A percentile compares a stretch with the other conserved stretches of the same genome.
Evolutionary conservation across 31 red algal species (phyloP).

Genomic region (Asparagopsis taxiformis): DNA sequence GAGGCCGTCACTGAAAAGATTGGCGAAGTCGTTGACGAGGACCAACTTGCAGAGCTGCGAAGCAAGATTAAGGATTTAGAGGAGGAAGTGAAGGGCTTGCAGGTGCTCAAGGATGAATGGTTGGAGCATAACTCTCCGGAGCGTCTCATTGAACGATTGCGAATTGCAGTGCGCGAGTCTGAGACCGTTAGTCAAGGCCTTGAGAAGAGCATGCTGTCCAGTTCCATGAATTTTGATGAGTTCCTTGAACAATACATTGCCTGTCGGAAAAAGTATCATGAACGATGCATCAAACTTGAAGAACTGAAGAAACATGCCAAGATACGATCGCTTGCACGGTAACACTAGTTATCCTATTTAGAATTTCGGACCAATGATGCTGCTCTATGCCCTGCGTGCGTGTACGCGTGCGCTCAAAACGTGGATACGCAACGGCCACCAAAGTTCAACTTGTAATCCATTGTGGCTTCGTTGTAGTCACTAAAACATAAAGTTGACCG

Average conservation of each 20-base stretch:
- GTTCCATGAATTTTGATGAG: constrained; percentile 69
- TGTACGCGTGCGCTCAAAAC: too few relatives aligned
- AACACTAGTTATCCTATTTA: too few relatives aligned
- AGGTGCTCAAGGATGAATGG: constrained; percentile 63
- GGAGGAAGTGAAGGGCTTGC: constrained; percentile 29
- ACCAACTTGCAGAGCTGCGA: constrained; percentile 30
- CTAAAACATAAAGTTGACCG: too few relatives aligned
- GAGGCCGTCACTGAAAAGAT: constrained; percentile 28
- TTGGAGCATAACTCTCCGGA: constrained; percentile 53
- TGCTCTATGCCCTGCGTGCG: too few relatives aligned
- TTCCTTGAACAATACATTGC: constrained; percentile 52
- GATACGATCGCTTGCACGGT: constrained; percentile 10
- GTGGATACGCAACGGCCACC: too few relatives aligned
- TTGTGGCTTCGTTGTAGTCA: too few relatives aligned
- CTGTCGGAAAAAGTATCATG: constrained; percentile 66
- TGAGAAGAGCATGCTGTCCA: constrained; percentile 64
- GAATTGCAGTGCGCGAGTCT: constrained; percentile 39
- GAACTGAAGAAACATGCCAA: constrained; percentile 41
- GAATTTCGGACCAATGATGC: too few relatives aligned
- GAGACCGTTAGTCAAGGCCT: constrained; percentile 29
- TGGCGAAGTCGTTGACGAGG: constrained; percentile 36
- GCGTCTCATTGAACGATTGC: constrained; percentile 52
- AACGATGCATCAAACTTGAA: constrained; percentile 49
- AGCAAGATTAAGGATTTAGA: constrained; percentile 34
- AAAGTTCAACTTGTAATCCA: too few relatives aligned